These are phyloP conservation scores for Argentina anserina DNA, from an alignment of 306 rosid genomes.

Conservation along the genomic window DNA sequence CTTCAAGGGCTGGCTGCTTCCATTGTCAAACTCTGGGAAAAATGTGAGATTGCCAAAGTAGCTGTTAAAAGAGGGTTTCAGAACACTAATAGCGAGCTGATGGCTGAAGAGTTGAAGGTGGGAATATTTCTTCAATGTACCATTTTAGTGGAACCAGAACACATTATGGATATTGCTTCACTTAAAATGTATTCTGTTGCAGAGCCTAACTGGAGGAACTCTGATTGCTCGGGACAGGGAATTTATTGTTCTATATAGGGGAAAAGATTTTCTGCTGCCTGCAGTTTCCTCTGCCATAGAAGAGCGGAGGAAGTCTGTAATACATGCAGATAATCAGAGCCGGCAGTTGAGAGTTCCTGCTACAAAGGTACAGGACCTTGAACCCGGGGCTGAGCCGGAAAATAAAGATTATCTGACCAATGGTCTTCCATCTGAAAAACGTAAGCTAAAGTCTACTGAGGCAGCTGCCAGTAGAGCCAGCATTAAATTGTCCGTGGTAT, in stretches of 20 bases:
- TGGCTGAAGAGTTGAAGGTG: slow-evolving; percentile 93
- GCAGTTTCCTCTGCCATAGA: slow-evolving; percentile 87
- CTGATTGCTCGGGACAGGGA: slow-evolving; percentile 82
- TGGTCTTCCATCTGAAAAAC: slow-evolving; percentile 26
- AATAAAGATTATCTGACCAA: slow-evolving; percentile 23
- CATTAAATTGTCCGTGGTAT: slow-evolving; percentile 64
- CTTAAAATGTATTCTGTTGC: slow-evolving; percentile 22
- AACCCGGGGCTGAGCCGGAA: slow-evolving; percentile 32
- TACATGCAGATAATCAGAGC: slow-evolving; percentile 35
- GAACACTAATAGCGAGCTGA: slow-evolving; percentile 67
- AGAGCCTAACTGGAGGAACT: slow-evolving; percentile 85
- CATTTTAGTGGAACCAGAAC: not conserved
- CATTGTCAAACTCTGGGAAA: slow-evolving; percentile 84
- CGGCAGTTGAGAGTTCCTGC: slow-evolving; percentile 20
- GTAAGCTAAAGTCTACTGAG: slow-evolving; percentile 33
- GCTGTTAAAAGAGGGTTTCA: slow-evolving; percentile 93
- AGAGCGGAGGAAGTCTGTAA: slow-evolving; percentile 51
- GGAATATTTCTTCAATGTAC: slow-evolving; percentile 1
- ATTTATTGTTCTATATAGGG: slow-evolving; percentile 74
- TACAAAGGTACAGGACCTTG: slow-evolving; percentile 23
- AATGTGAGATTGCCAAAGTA: slow-evolving; percentile 84
- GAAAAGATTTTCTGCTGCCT: slow-evolving; percentile 83
- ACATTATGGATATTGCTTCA: not conserved
- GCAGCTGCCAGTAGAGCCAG: slow-evolving; percentile 54
- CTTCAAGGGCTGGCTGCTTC: slow-evolving; percentile 89